Percentiles rank a stretch among this genome's conserved stretches.
phyloP scores from a whole-genome alignment of 345 rosid species.

The Theobroma cacao region DNA sequence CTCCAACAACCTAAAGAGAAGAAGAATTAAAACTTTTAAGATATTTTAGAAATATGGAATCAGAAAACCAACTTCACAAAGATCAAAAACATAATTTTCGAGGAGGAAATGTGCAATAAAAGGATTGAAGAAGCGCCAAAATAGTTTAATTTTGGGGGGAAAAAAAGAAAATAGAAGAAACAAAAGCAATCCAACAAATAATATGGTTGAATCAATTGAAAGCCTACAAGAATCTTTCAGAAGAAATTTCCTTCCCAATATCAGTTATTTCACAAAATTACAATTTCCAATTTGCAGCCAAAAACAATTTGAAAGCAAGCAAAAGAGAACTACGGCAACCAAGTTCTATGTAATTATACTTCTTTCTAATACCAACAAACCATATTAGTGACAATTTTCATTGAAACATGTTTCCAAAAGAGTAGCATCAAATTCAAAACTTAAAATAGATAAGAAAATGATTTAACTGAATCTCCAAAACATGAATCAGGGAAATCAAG shows the following conservation, averaged over 20 bases:
- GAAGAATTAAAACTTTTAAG: neutral
- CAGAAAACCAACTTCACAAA: neutral
- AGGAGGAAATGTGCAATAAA: neutral
- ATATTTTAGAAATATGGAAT: neutral
- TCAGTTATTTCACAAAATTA: no score
- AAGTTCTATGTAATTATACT: no score
- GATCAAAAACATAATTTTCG: neutral
- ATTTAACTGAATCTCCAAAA: neutral
- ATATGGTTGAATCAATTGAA: neutral
- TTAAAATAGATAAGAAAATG: neutral
- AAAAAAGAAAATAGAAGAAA: no score
- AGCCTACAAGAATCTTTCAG: neutral
- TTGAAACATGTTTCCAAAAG: neutral
- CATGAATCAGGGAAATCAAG: neutral
- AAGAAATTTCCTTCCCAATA: neutral
- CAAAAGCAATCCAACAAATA: neutral
- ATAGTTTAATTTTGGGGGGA: neutral
- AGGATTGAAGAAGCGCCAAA: neutral
- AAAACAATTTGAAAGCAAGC: no score
- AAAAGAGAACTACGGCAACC: no score
- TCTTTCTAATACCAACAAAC: neutral
- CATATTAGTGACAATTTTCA: neutral
- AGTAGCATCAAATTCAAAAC: neutral
- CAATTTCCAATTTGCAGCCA: no score
- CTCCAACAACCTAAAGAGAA: constrained; percentile 37